A percentile compares a stretch with the other conserved stretches of the same genome.
These are phyloP conservation scores for Nakazawaea wyomingensis DNA, from an alignment of 805 yeast genomes.

Conservation along the genomic window DNA sequence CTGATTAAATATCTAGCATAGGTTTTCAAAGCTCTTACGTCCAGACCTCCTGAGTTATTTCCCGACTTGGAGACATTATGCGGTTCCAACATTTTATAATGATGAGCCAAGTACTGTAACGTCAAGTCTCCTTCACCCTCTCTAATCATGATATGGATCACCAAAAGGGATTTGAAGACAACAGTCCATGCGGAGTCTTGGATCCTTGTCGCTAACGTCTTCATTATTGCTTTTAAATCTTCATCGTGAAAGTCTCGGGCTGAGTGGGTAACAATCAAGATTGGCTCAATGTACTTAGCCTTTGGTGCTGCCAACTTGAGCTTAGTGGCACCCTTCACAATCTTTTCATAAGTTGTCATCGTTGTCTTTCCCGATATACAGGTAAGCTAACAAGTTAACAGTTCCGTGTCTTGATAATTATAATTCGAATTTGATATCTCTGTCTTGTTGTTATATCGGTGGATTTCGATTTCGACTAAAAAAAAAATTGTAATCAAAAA, in stretches of 20 bases:
- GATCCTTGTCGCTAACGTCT: conserved; percentile 54
- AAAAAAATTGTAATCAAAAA: neutral
- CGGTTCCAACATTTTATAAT: conserved; percentile 57
- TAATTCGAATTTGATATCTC: neutral
- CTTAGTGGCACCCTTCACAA: conserved; percentile 77
- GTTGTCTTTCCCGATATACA: neutral
- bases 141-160: conserved; percentile 83
- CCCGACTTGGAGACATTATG: conserved; percentile 29
- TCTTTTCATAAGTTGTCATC: conserved; percentile 66
- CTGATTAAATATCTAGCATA: conserved; percentile 68
- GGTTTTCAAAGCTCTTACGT: conserved; percentile 50
- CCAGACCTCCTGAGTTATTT: conserved; percentile 28
- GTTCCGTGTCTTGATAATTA: neutral
- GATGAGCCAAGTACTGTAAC: conserved; percentile 57
- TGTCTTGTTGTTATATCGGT: neutral
- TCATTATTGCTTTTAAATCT: conserved; percentile 66
- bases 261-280: conserved; percentile 58
- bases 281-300: conserved; percentile 92
- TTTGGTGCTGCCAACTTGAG: conserved; percentile 94
- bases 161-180: conserved; percentile 79
- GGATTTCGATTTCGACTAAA: conserved; percentile 2
- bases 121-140: conserved; percentile 85
- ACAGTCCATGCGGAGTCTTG: conserved; percentile 88
- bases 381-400: too few relatives aligned
- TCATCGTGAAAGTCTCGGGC: conserved; percentile 37